phyloP scores from a whole-genome alignment of 345 rosid species.

The Heritiera fomes region DNA sequence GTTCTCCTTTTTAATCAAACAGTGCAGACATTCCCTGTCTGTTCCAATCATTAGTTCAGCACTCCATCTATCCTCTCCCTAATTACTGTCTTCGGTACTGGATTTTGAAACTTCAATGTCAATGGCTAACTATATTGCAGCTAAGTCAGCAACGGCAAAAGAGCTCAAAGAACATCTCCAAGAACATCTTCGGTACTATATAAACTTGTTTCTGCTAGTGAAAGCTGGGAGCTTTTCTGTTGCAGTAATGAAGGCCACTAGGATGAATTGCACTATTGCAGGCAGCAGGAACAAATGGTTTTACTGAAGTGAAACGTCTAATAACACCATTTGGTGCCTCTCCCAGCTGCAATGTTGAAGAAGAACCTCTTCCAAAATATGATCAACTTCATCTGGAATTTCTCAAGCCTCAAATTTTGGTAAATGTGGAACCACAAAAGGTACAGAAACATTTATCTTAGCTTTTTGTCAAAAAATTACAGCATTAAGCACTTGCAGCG shows the following conservation, averaged over 20 bases:
- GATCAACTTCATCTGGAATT: not conserved
- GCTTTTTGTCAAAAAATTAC: not conserved
- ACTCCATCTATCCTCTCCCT: not conserved
- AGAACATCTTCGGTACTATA: slow-evolving; percentile 26
- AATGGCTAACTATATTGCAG: slow-evolving; percentile 24
- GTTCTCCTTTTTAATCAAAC: not conserved
- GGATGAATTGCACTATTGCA: slow-evolving; percentile 11
- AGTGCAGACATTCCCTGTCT: not conserved
- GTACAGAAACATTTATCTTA: slow-evolving; percentile 23
- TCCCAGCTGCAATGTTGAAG: not conserved
- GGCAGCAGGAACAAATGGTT: slow-evolving; percentile 23
- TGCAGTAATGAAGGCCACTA: slow-evolving; percentile 20
- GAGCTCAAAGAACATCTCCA: slow-evolving; percentile 40
- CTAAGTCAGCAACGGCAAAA: slow-evolving; percentile 16
- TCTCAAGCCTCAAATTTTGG: slow-evolving; percentile 13
- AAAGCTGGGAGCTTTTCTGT: slow-evolving; percentile 18
- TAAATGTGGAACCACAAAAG: slow-evolving; percentile 23
- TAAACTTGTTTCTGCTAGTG: slow-evolving; percentile 21
- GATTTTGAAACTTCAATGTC: slow-evolving; percentile 28
- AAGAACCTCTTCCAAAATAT: not conserved
- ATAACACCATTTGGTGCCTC: slow-evolving; percentile 19
- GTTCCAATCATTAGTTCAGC: slow-evolving; percentile 1
- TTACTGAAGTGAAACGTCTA: slow-evolving; percentile 14
- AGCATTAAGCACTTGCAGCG: slow-evolving; percentile 5
- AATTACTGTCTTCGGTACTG: not conserved